phyloP scores from a whole-genome alignment of 257 asterid genomes.

The Solanum medicagineum region DNA sequence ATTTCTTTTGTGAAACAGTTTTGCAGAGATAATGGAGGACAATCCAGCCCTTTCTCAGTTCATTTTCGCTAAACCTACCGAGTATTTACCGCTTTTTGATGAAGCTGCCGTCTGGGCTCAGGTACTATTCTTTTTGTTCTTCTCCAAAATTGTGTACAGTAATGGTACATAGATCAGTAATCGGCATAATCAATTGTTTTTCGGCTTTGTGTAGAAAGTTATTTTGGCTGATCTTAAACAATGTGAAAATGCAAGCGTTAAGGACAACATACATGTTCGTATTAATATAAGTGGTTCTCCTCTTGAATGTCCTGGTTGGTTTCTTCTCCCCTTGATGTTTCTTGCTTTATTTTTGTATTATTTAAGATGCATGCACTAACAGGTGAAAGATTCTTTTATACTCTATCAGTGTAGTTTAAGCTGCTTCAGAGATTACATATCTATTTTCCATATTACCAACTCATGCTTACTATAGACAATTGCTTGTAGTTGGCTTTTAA shows the following conservation, averaged over 20 bases:
- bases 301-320: constrained; percentile 84
- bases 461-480: neutral
- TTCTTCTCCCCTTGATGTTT: neutral
- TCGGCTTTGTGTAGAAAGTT: constrained; percentile 38
- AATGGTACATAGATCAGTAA: neutral
- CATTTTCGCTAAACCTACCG: constrained; percentile 64
- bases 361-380: neutral
- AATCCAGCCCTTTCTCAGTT: constrained; percentile 59
- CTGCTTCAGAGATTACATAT: neutral
- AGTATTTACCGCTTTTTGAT: constrained; percentile 49
- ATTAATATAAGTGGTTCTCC: constrained; percentile 82
- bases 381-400: neutral
- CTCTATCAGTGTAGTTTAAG: neutral
- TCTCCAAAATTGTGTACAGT: neutral
- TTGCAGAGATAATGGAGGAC: constrained; percentile 75
- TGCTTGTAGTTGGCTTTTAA: neutral
- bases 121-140: constrained; percentile 20
- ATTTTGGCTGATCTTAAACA: constrained; percentile 47
- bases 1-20: constrained; percentile 22
- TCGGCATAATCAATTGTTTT: neutral
- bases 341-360: neutral
- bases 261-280: constrained; percentile 65
- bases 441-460: neutral
- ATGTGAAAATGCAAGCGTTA: constrained; percentile 53
- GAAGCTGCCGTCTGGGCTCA: constrained; percentile 87